Conservation (phyloP, 2,329 filamentous ascomycete genomes). For the Scedosporium aurantiacum region DNA sequence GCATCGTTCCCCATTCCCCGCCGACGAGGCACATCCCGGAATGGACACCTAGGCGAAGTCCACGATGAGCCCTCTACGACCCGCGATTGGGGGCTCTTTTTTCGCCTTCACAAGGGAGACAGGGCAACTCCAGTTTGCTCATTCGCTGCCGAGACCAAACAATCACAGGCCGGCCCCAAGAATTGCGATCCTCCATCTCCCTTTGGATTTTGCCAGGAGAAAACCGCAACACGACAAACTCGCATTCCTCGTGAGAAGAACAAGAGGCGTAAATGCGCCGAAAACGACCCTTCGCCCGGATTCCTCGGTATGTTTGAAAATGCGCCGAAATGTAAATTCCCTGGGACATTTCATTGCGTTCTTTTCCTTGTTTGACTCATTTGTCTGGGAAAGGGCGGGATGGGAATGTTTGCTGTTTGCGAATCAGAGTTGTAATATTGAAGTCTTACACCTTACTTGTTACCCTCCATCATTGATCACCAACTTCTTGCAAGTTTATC, state of each 20-base stretch:
- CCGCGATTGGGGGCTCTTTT: slow-evolving; percentile 13
- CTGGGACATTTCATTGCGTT: too few species aligned
- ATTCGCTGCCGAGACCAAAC: too few species aligned
- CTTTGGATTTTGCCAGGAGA: not conserved
- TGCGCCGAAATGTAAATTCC: too few species aligned
- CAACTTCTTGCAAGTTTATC: not conserved
- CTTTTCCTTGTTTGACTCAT: not conserved
- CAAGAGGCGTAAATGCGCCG: too few species aligned
- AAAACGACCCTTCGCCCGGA: not conserved
- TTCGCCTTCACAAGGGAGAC: not conserved
- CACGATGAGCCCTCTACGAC: slow-evolving; percentile 17
- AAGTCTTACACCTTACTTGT: not conserved
- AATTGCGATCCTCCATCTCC: not conserved
- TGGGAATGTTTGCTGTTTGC: too few species aligned
- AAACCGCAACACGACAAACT: not conserved
- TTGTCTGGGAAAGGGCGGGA: not conserved
- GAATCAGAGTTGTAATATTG: not conserved
- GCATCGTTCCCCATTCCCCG: not conserved
- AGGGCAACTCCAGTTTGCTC: too few species aligned
- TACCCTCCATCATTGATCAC: not conserved
- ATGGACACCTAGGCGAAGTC: not conserved
- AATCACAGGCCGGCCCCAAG: too few species aligned
- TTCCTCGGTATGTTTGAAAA: not conserved
- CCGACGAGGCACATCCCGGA: not conserved
- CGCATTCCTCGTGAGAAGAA: not conserved